phyloP scores from a whole-genome alignment of 179 eudicot species.

The Carnegiea gigantea region DNA sequence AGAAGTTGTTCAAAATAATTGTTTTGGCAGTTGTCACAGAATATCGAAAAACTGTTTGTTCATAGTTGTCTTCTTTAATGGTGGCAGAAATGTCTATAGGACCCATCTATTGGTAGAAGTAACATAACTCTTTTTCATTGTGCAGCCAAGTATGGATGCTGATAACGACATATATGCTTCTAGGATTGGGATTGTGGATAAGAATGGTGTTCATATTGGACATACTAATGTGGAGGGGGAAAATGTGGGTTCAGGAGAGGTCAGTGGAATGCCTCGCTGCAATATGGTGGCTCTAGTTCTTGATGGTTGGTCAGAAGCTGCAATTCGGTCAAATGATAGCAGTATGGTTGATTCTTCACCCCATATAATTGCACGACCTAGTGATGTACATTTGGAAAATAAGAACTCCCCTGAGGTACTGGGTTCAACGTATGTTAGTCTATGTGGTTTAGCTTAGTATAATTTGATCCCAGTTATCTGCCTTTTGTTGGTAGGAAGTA shows the following conservation, averaged over 20 bases:
- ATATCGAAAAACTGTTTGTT: background rate
- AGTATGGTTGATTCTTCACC: slow-evolving; percentile 17
- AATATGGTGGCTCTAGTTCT: slow-evolving; percentile 28
- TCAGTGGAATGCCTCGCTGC: slow-evolving; percentile 28
- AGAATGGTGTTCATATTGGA: slow-evolving; percentile 32
- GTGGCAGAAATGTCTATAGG: background rate
- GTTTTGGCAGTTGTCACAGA: background rate
- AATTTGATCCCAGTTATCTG: slow-evolving; percentile 3
- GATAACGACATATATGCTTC: slow-evolving; percentile 30
- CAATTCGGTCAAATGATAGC: slow-evolving; percentile 5
- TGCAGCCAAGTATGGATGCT: slow-evolving; percentile 50
- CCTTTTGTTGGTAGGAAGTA: slow-evolving; percentile 42
- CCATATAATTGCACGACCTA: slow-evolving; percentile 22
- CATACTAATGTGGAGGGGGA: slow-evolving; percentile 16
- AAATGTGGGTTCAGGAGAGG: slow-evolving; percentile 14
- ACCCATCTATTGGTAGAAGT: background rate
- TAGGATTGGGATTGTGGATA: slow-evolving; percentile 29
- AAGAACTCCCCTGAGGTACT: slow-evolving; percentile 38
- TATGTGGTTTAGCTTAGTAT: background rate
- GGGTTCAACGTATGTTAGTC: background rate
- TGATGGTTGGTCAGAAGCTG: slow-evolving; percentile 27
- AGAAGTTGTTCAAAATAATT: background rate
- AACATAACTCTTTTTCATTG: slow-evolving; percentile 14
- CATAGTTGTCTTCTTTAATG: background rate
- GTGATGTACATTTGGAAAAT: slow-evolving; percentile 30